Evolutionary conservation across 106 monocot genomes (phyloP).

Genomic region (Amphibolis antarctica): DNA sequence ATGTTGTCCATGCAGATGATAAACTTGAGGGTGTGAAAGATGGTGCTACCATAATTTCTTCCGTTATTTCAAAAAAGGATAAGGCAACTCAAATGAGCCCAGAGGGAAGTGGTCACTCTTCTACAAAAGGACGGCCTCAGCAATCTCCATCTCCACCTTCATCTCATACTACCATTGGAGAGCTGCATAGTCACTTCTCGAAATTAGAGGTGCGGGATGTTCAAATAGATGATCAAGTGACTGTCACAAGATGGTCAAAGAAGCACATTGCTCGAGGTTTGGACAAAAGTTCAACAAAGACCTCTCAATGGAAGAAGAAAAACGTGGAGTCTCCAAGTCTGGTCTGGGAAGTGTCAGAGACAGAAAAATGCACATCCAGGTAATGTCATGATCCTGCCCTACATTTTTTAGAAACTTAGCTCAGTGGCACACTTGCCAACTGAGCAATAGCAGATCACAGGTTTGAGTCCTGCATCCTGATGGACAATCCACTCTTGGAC

Average conservation of each 20-base stretch:
- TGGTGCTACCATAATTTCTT: slow-evolving; percentile 2
- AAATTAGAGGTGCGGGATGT: slow-evolving; percentile 82
- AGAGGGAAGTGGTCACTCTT: slow-evolving; percentile 12
- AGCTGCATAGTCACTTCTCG: slow-evolving; percentile 23
- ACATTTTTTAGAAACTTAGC: too few relatives aligned
- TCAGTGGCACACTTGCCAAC: too few relatives aligned
- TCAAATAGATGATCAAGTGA: slow-evolving; percentile 79
- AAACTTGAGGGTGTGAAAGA: slow-evolving; percentile 7
- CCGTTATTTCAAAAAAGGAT: slow-evolving; percentile 13
- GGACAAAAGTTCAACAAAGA: slow-evolving; percentile 42
- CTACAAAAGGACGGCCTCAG: not conserved
- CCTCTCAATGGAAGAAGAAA: slow-evolving; percentile 67
- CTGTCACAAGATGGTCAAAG: slow-evolving; percentile 84
- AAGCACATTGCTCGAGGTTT: slow-evolving; percentile 42
- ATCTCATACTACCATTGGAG: slow-evolving; percentile 5
- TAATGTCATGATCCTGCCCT: slow-evolving; percentile 13
- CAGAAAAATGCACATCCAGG: slow-evolving; percentile 52
- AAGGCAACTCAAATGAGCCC: slow-evolving; percentile 26
- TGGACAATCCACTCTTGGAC: too few relatives aligned
- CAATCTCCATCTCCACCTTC: slow-evolving; percentile 7
- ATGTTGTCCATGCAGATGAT: slow-evolving; percentile 12
- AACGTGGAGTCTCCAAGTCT: slow-evolving; percentile 21
- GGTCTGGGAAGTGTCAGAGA: slow-evolving; percentile 39
- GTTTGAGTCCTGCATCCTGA: too few relatives aligned
- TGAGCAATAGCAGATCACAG: too few relatives aligned